Percentiles rank a stretch among this genome's conserved stretches.
These are phyloP conservation scores for Saccharum hybrid DNA, from an alignment of 202 grass and related monocot genomes.

Conservation along the genomic window DNA sequence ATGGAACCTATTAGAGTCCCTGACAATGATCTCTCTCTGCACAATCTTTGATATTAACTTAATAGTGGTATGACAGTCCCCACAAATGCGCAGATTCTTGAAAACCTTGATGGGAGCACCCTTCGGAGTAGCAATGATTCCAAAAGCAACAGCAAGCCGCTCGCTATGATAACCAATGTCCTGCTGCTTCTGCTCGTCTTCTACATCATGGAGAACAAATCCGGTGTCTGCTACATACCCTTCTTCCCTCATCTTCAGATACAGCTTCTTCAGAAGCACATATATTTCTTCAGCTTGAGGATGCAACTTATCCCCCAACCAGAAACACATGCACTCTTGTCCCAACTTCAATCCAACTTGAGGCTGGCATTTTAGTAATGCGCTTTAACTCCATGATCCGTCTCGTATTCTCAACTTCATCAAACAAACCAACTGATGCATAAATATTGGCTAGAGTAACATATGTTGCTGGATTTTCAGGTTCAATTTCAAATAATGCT, in stretches of 20 bases:
- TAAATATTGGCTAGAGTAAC: slow-evolving; percentile 86
- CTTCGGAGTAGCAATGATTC: slow-evolving; percentile 58
- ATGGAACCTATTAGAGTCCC: slow-evolving; percentile 85
- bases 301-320: slow-evolving; percentile 59
- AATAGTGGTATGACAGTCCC: slow-evolving; percentile 76
- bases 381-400: slow-evolving; percentile 64
- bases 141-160: slow-evolving; percentile 83
- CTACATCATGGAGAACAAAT: slow-evolving; percentile 80
- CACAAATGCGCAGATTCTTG: slow-evolving; percentile 88
- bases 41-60: slow-evolving; percentile 69
- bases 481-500: slow-evolving; percentile 80
- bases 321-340: slow-evolving; percentile 74
- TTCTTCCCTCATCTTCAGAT: slow-evolving; percentile 65
- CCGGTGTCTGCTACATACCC: slow-evolving; percentile 71
- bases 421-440: slow-evolving; percentile 57
- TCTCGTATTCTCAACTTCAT: slow-evolving; percentile 68
- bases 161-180: slow-evolving; percentile 80
- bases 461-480: slow-evolving; percentile 81
- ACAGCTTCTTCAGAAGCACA: slow-evolving; percentile 47
- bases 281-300: slow-evolving; percentile 62
- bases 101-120: slow-evolving; percentile 63
- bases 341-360: slow-evolving; percentile 71
- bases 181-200: slow-evolving; percentile 82
- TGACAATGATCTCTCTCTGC: slow-evolving; percentile 65
- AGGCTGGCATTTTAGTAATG: slow-evolving; percentile 68